Conservation (phyloP, 441 rosid species). For the Gossypium gossypioides region DNA sequence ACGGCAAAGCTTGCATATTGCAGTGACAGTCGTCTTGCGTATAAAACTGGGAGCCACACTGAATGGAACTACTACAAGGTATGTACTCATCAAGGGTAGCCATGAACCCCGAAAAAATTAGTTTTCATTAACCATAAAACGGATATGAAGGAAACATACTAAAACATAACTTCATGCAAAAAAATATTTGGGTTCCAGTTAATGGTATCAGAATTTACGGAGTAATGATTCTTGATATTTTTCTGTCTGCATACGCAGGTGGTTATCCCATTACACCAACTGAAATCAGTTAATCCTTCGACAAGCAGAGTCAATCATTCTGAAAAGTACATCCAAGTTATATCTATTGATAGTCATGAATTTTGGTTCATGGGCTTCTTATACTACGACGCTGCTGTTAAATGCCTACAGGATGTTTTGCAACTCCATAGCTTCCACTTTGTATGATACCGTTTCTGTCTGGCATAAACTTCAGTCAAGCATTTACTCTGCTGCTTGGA, state of each 20-base stretch:
- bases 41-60: conserved; percentile 52
- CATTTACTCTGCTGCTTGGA: conserved; percentile 6
- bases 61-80: conserved; percentile 98
- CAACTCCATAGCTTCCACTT: conserved; percentile 29
- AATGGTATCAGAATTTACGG: neutral
- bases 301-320: conserved; percentile 52
- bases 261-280: conserved; percentile 72
- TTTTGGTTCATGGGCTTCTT: conserved; percentile 95
- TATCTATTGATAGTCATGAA: conserved; percentile 71
- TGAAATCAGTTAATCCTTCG: conserved; percentile 67
- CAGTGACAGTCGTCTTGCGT: conserved; percentile 90
- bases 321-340: conserved; percentile 76
- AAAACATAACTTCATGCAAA: neutral
- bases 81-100: conserved; percentile 1
- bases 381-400: conserved; percentile 55
- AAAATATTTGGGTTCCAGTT: neutral
- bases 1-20: conserved; percentile 74
- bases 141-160: too few species aligned
- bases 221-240: neutral
- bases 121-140: too few species aligned
- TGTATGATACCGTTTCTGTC: conserved; percentile 25
- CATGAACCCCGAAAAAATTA: too few species aligned
- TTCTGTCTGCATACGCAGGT: conserved; percentile 37
- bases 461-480: conserved; percentile 8
- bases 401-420: conserved; percentile 41